Conservation (phyloP, 177 flowering plant species). For the Telopea speciosissima region DNA sequence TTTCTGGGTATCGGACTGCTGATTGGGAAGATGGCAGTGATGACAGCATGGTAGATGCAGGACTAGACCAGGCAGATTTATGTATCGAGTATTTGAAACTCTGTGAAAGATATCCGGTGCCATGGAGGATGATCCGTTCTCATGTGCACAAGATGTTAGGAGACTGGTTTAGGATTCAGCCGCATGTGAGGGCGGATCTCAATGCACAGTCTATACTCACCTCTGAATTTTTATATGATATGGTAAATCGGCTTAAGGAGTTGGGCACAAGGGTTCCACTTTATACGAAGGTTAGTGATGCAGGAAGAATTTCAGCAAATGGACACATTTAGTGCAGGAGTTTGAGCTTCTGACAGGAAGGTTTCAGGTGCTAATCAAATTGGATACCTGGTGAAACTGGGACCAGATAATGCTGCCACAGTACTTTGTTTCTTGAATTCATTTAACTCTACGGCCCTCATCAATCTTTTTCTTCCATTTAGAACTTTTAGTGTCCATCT, state of each 20-base stretch:
- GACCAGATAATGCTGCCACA: too few relatives aligned
- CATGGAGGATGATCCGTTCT: constrained; percentile 72
- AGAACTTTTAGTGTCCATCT: too few relatives aligned
- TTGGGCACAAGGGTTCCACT: constrained; percentile 59
- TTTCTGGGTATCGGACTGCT: constrained; percentile 72
- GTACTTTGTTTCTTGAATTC: too few relatives aligned
- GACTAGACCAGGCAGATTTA: constrained; percentile 67
- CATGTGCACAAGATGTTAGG: constrained; percentile 70
- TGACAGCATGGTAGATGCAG: constrained; percentile 29
- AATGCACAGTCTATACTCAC: constrained; percentile 29
- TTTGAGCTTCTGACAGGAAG: background rate
- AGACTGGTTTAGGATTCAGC: constrained; percentile 58
- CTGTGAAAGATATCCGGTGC: constrained; percentile 70
- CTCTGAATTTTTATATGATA: constrained; percentile 69
- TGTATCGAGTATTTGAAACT: constrained; percentile 73
- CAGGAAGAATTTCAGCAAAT: constrained; percentile 11
- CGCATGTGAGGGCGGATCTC: background rate
- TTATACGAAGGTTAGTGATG: constrained; percentile 27
- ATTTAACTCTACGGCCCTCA: too few relatives aligned
- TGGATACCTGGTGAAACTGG: background rate
- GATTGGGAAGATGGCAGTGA: constrained; percentile 58
- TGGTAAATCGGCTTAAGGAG: constrained; percentile 65
- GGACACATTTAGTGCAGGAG: constrained; percentile 13
- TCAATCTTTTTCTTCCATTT: too few relatives aligned
- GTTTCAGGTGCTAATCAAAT: background rate